phyloP scores from a whole-genome alignment of 208 protist genomes.

The Porcisia hertigi region DNA sequence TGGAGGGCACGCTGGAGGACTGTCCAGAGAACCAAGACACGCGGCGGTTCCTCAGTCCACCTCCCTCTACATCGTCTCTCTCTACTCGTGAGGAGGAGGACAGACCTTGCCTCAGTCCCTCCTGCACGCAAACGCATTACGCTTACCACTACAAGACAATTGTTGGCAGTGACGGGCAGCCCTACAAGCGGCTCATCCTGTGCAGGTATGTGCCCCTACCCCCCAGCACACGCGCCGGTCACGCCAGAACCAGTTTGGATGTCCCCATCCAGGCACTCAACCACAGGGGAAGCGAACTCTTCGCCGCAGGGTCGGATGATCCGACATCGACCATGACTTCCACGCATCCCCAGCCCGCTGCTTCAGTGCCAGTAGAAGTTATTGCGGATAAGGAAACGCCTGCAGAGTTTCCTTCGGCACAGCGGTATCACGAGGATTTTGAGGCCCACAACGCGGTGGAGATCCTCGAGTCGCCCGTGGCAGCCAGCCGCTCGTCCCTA shows the following conservation, averaged over 20 bases:
- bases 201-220: not conserved
- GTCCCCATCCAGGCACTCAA: not conserved
- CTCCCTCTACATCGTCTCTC: not conserved
- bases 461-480: not conserved
- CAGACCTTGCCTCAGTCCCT: not conserved
- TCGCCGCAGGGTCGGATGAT: not conserved
- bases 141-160: conserved; percentile 12
- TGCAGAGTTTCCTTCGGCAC: not conserved
- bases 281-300: not conserved
- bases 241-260: not conserved
- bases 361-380: not conserved
- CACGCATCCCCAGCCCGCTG: not conserved
- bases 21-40: not conserved
- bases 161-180: conserved; percentile 6
- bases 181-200: conserved; percentile 5
- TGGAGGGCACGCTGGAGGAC: not conserved
- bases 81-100: not conserved
- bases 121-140: not conserved
- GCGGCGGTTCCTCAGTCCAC: not conserved
- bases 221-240: not conserved
- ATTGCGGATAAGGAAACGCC: not conserved
- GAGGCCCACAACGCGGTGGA: not conserved
- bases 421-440: not conserved
- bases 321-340: not conserved
- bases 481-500: not conserved